Conservation (phyloP, 495 filamentous ascomycete species). For the Aspergillus incahuasiensis region DNA sequence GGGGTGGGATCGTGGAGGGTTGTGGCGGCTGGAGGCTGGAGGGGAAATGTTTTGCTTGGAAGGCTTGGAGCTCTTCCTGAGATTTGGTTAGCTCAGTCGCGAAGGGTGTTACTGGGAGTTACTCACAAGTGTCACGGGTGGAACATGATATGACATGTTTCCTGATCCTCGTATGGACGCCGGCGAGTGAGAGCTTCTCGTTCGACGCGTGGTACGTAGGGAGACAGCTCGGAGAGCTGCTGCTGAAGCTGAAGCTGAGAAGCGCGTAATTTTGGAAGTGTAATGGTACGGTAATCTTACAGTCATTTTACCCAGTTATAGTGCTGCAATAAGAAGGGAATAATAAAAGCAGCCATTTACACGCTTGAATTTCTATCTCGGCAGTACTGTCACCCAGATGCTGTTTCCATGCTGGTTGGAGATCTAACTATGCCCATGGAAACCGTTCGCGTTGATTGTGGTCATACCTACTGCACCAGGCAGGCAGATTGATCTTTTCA, state of each 20-base stretch:
- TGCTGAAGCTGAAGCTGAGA: neutral
- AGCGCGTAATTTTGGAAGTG: neutral
- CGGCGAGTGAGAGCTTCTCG: neutral
- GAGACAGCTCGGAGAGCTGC: neutral
- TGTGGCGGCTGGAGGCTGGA: constrained; percentile 12
- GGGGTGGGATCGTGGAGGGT: neutral
- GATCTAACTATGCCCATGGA: too few relatives aligned
- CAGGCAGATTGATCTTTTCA: too few relatives aligned
- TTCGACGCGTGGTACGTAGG: neutral
- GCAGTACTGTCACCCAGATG: too few relatives aligned
- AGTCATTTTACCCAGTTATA: neutral
- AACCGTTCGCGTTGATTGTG: too few relatives aligned
- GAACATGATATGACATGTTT: constrained; percentile 26
- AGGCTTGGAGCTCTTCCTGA: constrained; percentile 68
- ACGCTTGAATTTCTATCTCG: too few relatives aligned
- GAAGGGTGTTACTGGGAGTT: constrained; percentile 1
- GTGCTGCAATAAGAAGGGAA: too few relatives aligned
- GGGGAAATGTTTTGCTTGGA: constrained; percentile 64
- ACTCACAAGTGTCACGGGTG: constrained; percentile 51
- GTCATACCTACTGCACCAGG: too few relatives aligned
- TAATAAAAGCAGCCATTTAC: too few relatives aligned
- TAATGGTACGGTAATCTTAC: neutral
- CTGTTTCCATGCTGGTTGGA: too few relatives aligned
- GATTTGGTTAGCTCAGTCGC: constrained; percentile 9
- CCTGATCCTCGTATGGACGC: neutral